These are phyloP conservation scores for Saccharomycopsis sp. DNA, from an alignment of 805 yeast species.

Conservation along the genomic window DNA sequence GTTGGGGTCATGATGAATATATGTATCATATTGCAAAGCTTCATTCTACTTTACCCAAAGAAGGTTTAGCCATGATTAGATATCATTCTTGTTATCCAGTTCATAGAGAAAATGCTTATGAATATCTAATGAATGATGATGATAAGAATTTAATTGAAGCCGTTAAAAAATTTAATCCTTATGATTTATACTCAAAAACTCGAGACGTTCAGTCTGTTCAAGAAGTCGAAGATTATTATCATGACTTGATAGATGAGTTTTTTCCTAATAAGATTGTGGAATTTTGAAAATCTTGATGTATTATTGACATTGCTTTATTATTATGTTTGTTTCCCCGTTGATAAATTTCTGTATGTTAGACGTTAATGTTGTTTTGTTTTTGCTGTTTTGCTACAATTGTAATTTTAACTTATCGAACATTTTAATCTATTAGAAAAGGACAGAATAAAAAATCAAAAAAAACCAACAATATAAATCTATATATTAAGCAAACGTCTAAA, in stretches of 20 bases:
- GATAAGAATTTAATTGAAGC: slow-evolving; percentile 52
- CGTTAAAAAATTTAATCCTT: slow-evolving; percentile 56
- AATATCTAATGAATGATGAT: slow-evolving; percentile 51
- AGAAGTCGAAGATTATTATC: slow-evolving; percentile 45
- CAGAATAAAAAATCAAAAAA: too few species aligned
- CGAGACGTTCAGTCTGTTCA: slow-evolving; percentile 40
- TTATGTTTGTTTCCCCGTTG: too few species aligned
- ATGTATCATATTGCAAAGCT: slow-evolving; percentile 63
- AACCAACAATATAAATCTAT: too few species aligned
- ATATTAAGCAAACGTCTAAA: too few species aligned
- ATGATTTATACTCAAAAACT: slow-evolving; percentile 56
- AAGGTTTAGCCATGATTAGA: slow-evolving; percentile 63
- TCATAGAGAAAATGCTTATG: slow-evolving; percentile 63
- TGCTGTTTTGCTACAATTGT: too few species aligned
- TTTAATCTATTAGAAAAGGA: too few species aligned
- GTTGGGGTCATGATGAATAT: slow-evolving; percentile 77
- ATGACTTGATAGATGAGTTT: slow-evolving; percentile 54
- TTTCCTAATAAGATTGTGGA: slow-evolving; percentile 49
- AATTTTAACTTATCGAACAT: too few species aligned
- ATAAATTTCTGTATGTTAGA: too few species aligned
- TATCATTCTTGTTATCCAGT: slow-evolving; percentile 71
- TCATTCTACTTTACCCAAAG: slow-evolving; percentile 52
- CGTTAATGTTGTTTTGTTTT: too few species aligned
- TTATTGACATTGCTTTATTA: too few species aligned
- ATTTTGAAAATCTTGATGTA: too few species aligned